A percentile compares a stretch with the other conserved stretches of the same genome.
These are phyloP conservation scores for Fusarium nelsonii DNA, from an alignment of 2,329 filamentous ascomycete species.

Conservation along the genomic window DNA sequence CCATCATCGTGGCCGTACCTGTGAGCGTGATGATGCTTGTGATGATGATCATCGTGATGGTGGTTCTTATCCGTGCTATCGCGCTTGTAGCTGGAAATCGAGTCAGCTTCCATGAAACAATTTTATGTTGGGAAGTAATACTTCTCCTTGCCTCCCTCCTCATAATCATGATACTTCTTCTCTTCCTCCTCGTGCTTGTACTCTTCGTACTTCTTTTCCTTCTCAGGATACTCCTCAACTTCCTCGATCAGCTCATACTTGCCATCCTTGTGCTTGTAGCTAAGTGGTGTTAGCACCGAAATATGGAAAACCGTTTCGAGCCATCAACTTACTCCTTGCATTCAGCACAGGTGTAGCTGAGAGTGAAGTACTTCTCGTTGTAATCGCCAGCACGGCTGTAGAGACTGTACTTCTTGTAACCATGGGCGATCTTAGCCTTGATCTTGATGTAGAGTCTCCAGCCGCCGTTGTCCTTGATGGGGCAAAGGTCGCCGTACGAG, in stretches of 20 bases:
- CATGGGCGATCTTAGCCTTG: conserved; percentile 42
- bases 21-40: conserved; percentile 8
- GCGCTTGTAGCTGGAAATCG: conserved; percentile 1
- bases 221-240: background rate
- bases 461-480: conserved; percentile 43
- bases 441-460: conserved; percentile 49
- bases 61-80: background rate
- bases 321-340: conserved; percentile 39
- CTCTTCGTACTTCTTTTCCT: conserved; percentile 4
- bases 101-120: background rate
- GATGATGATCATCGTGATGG: conserved; percentile 11
- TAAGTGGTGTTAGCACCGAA: conserved; percentile 3
- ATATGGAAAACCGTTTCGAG: background rate
- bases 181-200: conserved; percentile 8
- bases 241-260: conserved; percentile 31
- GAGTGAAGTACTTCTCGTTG: conserved; percentile 45
- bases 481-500: conserved; percentile 45
- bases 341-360: conserved; percentile 48
- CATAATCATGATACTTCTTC: conserved; percentile 15
- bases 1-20: conserved; percentile 2
- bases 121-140: background rate
- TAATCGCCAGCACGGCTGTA: conserved; percentile 42
- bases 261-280: conserved; percentile 19
- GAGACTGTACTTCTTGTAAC: conserved; percentile 42
- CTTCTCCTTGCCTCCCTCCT: conserved; percentile 11